phyloP scores from a whole-genome alignment of 1,284 basidiomycete genomes.

The Ceratobasidium sp. region DNA sequence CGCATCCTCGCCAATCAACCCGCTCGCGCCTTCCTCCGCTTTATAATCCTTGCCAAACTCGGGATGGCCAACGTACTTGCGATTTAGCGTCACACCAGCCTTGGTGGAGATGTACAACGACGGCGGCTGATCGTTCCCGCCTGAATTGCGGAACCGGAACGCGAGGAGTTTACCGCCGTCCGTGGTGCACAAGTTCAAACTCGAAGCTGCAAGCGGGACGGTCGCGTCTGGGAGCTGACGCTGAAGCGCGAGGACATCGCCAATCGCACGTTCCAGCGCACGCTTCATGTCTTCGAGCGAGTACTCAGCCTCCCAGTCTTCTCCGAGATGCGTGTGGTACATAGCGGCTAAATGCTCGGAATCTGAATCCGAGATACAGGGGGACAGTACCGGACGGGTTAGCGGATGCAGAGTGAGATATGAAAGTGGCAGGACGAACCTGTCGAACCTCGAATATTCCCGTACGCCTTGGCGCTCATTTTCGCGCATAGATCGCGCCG shows the following conservation, averaged over 20 bases:
- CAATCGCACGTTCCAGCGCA: slow-evolving; percentile 55
- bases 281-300: slow-evolving; percentile 55
- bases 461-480: slow-evolving; percentile 53
- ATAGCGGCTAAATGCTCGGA: slow-evolving; percentile 59
- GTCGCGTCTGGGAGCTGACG: slow-evolving; percentile 47
- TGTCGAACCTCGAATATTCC: slow-evolving; percentile 57
- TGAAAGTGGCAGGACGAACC: too few species aligned
- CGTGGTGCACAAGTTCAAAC: slow-evolving; percentile 57
- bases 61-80: slow-evolving; percentile 59
- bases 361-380: too few species aligned
- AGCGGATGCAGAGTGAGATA: too few species aligned
- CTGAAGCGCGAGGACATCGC: slow-evolving; percentile 54
- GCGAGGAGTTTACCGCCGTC: slow-evolving; percentile 57
- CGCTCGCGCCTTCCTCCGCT: slow-evolving; percentile 2
- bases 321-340: slow-evolving; percentile 57
- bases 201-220: slow-evolving; percentile 44
- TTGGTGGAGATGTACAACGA: slow-evolving; percentile 58
- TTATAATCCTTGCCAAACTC: slow-evolving; percentile 49
- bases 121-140: slow-evolving; percentile 56
- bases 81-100: slow-evolving; percentile 58
- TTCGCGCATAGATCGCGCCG: slow-evolving; percentile 50
- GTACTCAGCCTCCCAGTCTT: slow-evolving; percentile 54
- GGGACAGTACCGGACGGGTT: too few species aligned
- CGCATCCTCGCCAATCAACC: slow-evolving; percentile 43
- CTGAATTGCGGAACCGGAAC: slow-evolving; percentile 57